phyloP scores from a whole-genome alignment of 805 yeast genomes.

The Candida dendrica region DNA sequence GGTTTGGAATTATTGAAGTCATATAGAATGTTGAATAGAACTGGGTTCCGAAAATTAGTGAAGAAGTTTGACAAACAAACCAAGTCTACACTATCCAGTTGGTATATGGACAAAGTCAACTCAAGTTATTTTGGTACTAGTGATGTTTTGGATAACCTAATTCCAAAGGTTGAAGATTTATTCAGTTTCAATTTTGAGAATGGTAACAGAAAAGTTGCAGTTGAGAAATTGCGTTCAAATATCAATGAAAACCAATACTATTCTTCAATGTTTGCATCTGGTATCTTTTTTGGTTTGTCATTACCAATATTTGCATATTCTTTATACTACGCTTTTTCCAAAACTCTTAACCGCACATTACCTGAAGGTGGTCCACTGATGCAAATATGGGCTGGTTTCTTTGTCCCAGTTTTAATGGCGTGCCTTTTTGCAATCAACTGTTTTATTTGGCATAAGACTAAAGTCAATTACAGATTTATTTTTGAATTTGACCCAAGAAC shows the following conservation, averaged over 20 bases:
- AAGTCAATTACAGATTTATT: constrained; percentile 85
- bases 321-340: constrained; percentile 41
- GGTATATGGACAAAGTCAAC: constrained; percentile 54
- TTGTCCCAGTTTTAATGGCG: constrained; percentile 53
- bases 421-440: constrained; percentile 64
- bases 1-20: constrained; percentile 63
- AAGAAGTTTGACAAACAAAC: constrained; percentile 85
- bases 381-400: constrained; percentile 92
- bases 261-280: constrained; percentile 48
- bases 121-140: constrained; percentile 52
- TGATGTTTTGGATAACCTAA: constrained; percentile 58
- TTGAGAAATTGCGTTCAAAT: constrained; percentile 58
- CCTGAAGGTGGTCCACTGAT: constrained; percentile 56
- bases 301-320: constrained; percentile 63
- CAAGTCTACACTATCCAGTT: constrained; percentile 31
- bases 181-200: constrained; percentile 61
- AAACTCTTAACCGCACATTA: constrained; percentile 30
- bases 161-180: constrained; percentile 57
- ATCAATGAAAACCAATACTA: constrained; percentile 30
- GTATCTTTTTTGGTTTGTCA: constrained; percentile 63
- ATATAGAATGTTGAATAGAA: constrained; percentile 69
- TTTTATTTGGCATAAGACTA: constrained; percentile 61
- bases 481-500: constrained; percentile 77
- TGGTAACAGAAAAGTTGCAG: constrained; percentile 59
- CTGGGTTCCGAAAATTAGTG: constrained; percentile 82